Base-by-base conservation (phyloP, 352 stramenopile species). In the Globisporangium takayamanum region DNA sequence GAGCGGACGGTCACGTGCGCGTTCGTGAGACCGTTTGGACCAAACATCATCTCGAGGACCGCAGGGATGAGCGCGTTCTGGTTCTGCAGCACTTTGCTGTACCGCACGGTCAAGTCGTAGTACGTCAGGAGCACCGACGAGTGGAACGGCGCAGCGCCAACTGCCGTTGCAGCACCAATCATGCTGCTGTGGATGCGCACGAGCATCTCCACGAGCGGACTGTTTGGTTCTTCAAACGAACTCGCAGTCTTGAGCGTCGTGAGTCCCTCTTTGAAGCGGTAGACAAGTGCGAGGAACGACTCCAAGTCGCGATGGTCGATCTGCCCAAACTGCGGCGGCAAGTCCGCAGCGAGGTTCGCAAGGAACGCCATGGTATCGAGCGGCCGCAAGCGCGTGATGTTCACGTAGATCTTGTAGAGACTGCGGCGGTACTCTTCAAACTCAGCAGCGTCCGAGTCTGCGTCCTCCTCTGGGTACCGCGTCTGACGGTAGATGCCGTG, bases 341-440 rank as follows among this genome's bases (percentile, higher is more conserved):
- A 56, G 46, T 80, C 72, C 37, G 88, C 71, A 6, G 79, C 72
- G 42, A 92, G 51, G 22, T 80, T 89, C 12, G 69, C 73, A 15
- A 92, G 66, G 69, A 88, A 92, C 20, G 58, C 60, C 52, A 94
- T 68, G 26, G 83, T 87, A 36, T 89, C 74, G 41, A 88, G 65
- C 30, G 87, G 76, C 37, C 83, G 72, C 52, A 88, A 68, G 1
- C 84, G 84, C 42, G 84, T 84, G 53, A 92, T 85, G 62, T 95
- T 93, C 49, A 95, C 78, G 60, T 89, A 95, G 58, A 95, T 92
- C 51, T 89, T 91, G 69, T 88, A 91, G 22, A 93, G 64, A 55
- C 83, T 89, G 50, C 78, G 78, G 28, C 84, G 79, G 59, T 94
- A 93, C 49, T 88, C 75, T 68, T 94, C 86, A 57, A 95, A 92